Conservation (phyloP, 1,284 basidiomycete species). For the Coniophora puteana region DNA sequence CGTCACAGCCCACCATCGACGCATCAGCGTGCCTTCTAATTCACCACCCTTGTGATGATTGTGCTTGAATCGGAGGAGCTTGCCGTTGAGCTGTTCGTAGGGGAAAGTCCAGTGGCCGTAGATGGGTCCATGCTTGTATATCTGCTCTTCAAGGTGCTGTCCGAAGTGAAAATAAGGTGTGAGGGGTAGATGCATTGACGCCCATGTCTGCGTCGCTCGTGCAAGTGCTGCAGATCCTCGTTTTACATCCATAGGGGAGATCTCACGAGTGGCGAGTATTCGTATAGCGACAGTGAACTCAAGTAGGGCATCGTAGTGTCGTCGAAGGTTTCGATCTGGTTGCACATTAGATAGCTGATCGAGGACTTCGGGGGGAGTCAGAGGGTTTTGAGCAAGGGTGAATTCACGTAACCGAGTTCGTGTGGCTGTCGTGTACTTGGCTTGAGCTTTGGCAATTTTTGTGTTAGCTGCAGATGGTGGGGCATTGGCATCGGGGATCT, state of each 20-base stretch:
- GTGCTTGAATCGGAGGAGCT: constrained; percentile 29
- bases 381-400: too few relatives aligned
- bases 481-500: too few relatives aligned
- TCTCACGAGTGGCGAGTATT: neutral
- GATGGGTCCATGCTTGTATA: constrained; percentile 29
- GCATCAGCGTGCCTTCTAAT: constrained; percentile 28
- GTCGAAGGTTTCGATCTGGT: neutral
- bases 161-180: neutral
- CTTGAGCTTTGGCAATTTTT: too few relatives aligned
- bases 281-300: neutral
- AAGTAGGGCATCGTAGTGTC: neutral
- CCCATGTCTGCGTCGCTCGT: neutral
- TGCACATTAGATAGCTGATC: neutral
- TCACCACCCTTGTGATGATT: constrained; percentile 31
- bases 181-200: neutral
- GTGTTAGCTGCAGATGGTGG: too few relatives aligned
- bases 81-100: constrained; percentile 33
- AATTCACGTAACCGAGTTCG: too few relatives aligned
- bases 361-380: neutral
- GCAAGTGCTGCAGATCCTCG: constrained; percentile 8
- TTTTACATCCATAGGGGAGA: neutral
- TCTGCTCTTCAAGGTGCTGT: constrained; percentile 3
- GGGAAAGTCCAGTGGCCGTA: constrained; percentile 36
- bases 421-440: too few relatives aligned
- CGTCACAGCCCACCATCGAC: constrained; percentile 23